Evolutionary conservation across 805 yeast species (phyloP).

Genomic region (Priceomyces melissophilus): DNA sequence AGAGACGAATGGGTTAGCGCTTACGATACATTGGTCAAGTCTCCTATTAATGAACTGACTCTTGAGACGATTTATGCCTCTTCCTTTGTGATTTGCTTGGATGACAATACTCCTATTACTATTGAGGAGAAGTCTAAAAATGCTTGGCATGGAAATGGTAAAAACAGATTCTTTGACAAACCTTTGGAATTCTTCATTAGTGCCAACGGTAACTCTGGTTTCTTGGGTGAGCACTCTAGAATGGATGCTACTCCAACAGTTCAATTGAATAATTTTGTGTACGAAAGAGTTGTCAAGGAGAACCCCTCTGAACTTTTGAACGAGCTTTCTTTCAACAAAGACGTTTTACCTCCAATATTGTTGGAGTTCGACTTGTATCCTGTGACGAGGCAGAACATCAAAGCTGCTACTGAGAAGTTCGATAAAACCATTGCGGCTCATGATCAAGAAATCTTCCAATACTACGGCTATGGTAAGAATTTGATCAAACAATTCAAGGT

Average conservation of each 20-base stretch:
- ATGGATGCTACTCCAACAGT: constrained; percentile 98
- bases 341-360: constrained; percentile 11
- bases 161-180: constrained; percentile 88
- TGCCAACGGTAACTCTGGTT: constrained; percentile 85
- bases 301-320: constrained; percentile 31
- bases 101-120: constrained; percentile 67
- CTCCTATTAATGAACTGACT: constrained; percentile 60
- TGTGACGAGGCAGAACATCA: constrained; percentile 47
- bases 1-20: constrained; percentile 76
- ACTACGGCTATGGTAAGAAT: constrained; percentile 81
- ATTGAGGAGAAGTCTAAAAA: constrained; percentile 79
- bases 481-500: constrained; percentile 78
- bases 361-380: constrained; percentile 61
- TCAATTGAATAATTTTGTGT: constrained; percentile 75
- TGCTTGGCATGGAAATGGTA: constrained; percentile 95
- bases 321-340: constrained; percentile 19
- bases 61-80: constrained; percentile 70
- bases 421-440: constrained; percentile 56
- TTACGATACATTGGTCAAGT: constrained; percentile 53
- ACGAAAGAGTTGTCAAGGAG: constrained; percentile 51
- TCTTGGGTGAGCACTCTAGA: constrained; percentile 92
- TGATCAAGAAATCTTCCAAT: constrained; percentile 75
- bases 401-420: constrained; percentile 55
- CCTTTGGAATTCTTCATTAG: constrained; percentile 81
- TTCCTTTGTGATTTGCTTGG: constrained; percentile 79